These are phyloP conservation scores for Mucor mucedo DNA, from an alignment of 371 early-diverging fungal genomes.

Conservation along the genomic window DNA sequence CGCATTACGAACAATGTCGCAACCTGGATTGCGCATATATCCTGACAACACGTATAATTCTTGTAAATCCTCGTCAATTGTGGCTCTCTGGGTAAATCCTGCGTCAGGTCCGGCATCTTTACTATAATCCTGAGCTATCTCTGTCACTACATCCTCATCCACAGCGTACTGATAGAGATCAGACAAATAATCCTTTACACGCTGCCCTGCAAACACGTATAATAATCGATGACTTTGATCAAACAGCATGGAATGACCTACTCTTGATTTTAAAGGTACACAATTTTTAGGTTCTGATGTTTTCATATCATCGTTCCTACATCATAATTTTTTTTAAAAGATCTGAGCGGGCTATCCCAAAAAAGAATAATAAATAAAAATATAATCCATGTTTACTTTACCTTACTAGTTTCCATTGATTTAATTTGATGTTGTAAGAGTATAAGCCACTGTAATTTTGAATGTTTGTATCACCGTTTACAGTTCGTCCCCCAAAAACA, in stretches of 20 bases:
- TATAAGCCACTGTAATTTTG: constrained; percentile 87
- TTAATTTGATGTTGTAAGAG: constrained; percentile 67
- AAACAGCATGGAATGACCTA: constrained; percentile 91
- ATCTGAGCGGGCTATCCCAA: background rate
- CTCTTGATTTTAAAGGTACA: constrained; percentile 72
- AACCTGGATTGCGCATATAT: constrained; percentile 26
- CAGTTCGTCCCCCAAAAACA: constrained; percentile 89
- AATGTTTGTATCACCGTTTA: constrained; percentile 62
- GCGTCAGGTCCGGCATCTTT: constrained; percentile 77
- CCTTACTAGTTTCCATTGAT: constrained; percentile 73
- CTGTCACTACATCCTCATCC: constrained; percentile 72
- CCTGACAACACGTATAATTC: constrained; percentile 89
- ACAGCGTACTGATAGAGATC: constrained; percentile 87
- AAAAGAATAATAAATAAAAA: no score
- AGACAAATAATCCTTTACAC: constrained; percentile 73
- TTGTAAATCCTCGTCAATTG: constrained; percentile 73
- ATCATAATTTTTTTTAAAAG: no score
- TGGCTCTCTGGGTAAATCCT: constrained; percentile 87
- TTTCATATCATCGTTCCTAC: constrained; percentile 20
- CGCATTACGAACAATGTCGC: constrained; percentile 68
- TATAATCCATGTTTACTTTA: constrained; percentile 10
- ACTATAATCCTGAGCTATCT: constrained; percentile 73
- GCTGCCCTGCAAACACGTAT: constrained; percentile 91
- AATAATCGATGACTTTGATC: constrained; percentile 73
- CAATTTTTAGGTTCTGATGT: background rate